A percentile compares a stretch with the other conserved stretches of the same genome.
phyloP scores from a whole-genome alignment of 2,329 filamentous ascomycete genomes.

The Chrysosporium keratinophilum region DNA sequence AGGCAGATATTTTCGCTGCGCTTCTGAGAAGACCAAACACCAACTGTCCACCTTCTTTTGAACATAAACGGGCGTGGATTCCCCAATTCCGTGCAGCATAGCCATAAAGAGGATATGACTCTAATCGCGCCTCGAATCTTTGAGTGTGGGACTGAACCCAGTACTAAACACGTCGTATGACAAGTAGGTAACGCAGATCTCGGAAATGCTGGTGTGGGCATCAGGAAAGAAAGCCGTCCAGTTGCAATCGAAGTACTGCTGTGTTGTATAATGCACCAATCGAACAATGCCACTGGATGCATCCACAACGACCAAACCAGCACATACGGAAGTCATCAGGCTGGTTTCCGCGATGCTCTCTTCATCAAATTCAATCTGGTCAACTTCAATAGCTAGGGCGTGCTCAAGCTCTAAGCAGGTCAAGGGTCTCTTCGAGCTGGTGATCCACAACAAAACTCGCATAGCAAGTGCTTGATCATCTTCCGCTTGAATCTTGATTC shows the following conservation, averaged over 20 bases:
- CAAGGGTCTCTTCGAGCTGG: slow-evolving; percentile 29
- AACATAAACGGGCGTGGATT: too few relatives aligned
- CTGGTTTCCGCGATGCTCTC: slow-evolving; percentile 27
- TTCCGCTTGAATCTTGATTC: not conserved
- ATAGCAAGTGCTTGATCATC: slow-evolving; percentile 35
- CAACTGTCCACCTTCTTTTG: too few relatives aligned
- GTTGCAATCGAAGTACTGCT: slow-evolving; percentile 25
- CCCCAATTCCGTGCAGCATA: too few relatives aligned
- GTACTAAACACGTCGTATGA: too few relatives aligned
- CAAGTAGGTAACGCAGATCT: slow-evolving; percentile 20
- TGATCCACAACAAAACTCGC: slow-evolving; percentile 35
- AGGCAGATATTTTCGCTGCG: too few relatives aligned
- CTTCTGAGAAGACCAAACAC: too few relatives aligned
- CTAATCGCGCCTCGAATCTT: too few relatives aligned
- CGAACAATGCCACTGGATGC: slow-evolving; percentile 22
- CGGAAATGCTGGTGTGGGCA: slow-evolving; percentile 15
- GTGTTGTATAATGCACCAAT: slow-evolving; percentile 28
- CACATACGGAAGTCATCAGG: slow-evolving; percentile 22
- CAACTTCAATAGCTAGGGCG: slow-evolving; percentile 33
- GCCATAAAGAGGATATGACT: too few relatives aligned
- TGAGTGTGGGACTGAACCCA: too few relatives aligned
- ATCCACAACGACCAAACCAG: slow-evolving; percentile 28
- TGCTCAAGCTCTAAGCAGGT: slow-evolving; percentile 32
- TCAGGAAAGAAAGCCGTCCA: slow-evolving; percentile 14
- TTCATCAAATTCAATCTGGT: slow-evolving; percentile 23